phyloP scores from a whole-genome alignment of 768 basidiomycete genomes.

The Leccinum sublutescens region DNA sequence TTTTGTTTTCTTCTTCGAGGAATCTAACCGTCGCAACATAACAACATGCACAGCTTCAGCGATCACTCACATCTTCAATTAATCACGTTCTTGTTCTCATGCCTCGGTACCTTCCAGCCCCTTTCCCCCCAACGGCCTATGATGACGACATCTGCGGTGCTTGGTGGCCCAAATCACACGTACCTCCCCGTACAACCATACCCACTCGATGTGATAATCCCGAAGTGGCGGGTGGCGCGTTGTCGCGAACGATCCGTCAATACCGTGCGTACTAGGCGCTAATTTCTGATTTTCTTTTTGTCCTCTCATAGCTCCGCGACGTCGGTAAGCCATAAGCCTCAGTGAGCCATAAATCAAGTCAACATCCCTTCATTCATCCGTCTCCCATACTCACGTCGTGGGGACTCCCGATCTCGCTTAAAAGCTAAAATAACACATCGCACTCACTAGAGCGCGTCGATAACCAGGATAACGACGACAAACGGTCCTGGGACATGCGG shows the following conservation, averaged over 20 bases:
- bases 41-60: not conserved
- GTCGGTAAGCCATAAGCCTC: not conserved
- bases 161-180: not conserved
- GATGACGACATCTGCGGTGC: not conserved
- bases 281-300: not conserved
- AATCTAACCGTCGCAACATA: not conserved
- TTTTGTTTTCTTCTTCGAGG: not conserved
- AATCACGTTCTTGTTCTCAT: not conserved
- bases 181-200: not conserved
- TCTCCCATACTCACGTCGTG: not conserved
- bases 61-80: not conserved
- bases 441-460: not conserved
- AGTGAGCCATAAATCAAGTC: not conserved
- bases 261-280: not conserved
- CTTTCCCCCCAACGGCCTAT: not conserved
- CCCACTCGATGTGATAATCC: not conserved
- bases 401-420: not conserved
- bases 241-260: not conserved
- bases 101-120: not conserved
- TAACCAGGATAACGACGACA: not conserved
- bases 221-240: not conserved
- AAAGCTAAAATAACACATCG: not conserved
- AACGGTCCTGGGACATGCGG: not conserved
- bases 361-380: not conserved
- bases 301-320: not conserved